A percentile compares a stretch with the other conserved stretches of the same genome.
These are phyloP conservation scores for Schoenoplectus tabernaemontani DNA, from an alignment of 202 grass and related monocot genomes.

Conservation along the genomic window DNA sequence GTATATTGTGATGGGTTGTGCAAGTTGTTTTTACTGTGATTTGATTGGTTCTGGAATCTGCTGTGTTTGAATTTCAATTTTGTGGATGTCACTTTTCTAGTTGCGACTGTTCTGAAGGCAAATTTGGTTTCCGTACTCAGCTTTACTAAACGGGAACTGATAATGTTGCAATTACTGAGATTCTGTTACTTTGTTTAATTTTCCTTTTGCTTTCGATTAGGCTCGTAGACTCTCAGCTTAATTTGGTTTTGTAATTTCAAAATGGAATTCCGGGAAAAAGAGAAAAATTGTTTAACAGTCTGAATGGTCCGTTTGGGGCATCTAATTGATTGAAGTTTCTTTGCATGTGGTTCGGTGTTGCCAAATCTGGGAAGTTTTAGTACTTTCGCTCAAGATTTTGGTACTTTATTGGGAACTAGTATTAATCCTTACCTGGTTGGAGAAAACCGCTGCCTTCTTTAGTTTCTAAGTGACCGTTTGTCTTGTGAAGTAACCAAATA, in stretches of 20 bases:
- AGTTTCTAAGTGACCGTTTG: background rate
- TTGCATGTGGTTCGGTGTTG: background rate
- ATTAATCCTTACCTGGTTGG: background rate
- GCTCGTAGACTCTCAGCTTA: background rate
- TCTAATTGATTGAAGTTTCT: background rate
- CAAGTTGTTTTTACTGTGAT: background rate
- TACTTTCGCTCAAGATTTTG: background rate
- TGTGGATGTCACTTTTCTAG: constrained; percentile 1
- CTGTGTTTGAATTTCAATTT: background rate
- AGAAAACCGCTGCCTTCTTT: background rate
- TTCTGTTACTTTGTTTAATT: background rate
- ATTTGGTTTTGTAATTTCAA: background rate
- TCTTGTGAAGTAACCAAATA: background rate
- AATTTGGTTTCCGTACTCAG: background rate
- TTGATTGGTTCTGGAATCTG: background rate
- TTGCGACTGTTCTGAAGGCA: background rate
- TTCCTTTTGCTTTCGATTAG: background rate
- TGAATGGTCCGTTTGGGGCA: background rate
- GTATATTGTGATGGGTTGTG: background rate
- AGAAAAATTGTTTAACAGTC: background rate
- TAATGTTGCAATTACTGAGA: background rate
- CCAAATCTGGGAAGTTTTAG: background rate
- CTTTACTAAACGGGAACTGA: background rate
- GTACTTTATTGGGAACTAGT: background rate
- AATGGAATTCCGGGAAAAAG: background rate